Evolutionary conservation across 2,329 filamentous ascomycete genomes (phyloP), one percentile per base, ranked within the genome.

Genomic region (Stenocarpella maydis): DNA sequence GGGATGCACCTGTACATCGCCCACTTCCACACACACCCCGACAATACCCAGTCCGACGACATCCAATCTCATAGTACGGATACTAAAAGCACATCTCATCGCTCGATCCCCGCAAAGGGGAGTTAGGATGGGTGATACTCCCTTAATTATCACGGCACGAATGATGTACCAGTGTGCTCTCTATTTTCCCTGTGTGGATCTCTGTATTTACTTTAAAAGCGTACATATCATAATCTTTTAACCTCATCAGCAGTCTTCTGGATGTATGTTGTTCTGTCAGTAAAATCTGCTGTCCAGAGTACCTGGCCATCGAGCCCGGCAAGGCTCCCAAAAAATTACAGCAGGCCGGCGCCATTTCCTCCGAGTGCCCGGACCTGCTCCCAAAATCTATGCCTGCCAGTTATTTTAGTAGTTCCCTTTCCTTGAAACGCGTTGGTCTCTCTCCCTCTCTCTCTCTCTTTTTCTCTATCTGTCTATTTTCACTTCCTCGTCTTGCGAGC

Each of bases 401-500:
- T 53, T 49, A 52, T 54, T n/a, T 21, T 26, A 19, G 37, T 65
- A 31, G n/a, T 65, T 65, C 4, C 17, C 34, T 17, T 39, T 12
- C n/a, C 21, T 15, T 17, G 31, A n/a, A 21, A 39, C 28, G 26
- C 9, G n/a, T 58, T 14, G 2, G 26, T 24, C 45, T 41, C 14
- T 24, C 26, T 43, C 60, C 82, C 31, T 34, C 31, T 9, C 31
- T 9, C 31, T 34, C 31, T 34, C 31, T 9, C 31, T 9, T 34
- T 9, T 34, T 34, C 31, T n/a, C n/a, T n/a, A n/a, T n/a, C n/a
- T n/a, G n/a, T n/a, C n/a, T n/a, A n/a, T n/a, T n/a, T 37, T 37
- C 34, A 93, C 81, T 95, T 96, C 77, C 94, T 87, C 68, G 94
- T 90, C 82, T 95, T 93, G 78, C 94, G 87, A 61, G 94, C 94